Conservation (phyloP, 176 grass and related monocot genomes). For the Secale cereale region DNA sequence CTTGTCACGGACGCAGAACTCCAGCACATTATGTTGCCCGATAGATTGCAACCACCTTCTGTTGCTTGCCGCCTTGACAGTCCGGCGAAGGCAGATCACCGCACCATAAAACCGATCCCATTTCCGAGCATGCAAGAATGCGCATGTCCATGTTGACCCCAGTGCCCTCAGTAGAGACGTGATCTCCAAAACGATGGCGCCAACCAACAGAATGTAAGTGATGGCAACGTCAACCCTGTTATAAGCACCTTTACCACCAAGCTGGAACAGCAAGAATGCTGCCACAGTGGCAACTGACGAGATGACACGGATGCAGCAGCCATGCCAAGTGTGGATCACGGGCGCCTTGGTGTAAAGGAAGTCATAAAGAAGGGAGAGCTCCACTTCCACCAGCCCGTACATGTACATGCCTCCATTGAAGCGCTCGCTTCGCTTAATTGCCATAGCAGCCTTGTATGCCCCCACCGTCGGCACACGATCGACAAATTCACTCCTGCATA, state of each 20-base stretch:
- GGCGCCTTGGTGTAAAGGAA: neutral
- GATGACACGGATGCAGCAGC: neutral
- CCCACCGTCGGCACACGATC: too few relatives aligned
- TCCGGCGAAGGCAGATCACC: neutral
- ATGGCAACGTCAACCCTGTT: neutral
- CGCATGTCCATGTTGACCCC: neutral
- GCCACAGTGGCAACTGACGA: neutral
- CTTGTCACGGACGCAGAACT: neutral
- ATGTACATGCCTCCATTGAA: too few relatives aligned
- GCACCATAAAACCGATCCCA: neutral
- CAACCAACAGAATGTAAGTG: neutral
- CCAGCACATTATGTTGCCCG: neutral
- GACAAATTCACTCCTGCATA: too few relatives aligned
- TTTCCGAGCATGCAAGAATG: neutral
- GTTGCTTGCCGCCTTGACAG: neutral
- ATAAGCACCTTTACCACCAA: neutral
- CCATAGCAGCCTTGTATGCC: too few relatives aligned
- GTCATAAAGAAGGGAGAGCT: neutral
- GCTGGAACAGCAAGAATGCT: neutral
- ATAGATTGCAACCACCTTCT: neutral
- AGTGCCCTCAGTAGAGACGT: neutral
- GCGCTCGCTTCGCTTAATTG: too few relatives aligned
- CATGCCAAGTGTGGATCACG: neutral
- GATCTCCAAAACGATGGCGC: neutral
- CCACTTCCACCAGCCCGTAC: neutral